Base-by-base conservation (phyloP, 148 eudicot genomes). In the Polygonum maritimum region DNA sequence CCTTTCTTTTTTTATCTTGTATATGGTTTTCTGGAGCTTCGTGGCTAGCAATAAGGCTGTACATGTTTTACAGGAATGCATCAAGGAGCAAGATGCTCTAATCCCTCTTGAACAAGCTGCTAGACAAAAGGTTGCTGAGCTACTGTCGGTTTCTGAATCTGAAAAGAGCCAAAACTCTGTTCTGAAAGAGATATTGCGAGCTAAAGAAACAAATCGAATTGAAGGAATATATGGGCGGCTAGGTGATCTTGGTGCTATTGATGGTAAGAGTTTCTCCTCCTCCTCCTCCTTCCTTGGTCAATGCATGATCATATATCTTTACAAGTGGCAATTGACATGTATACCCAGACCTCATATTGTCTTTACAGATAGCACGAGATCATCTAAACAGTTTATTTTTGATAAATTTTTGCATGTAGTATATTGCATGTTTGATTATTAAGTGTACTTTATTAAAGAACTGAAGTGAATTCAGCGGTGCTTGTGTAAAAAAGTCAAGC, bases 191-290 rank as follows among this genome's bases (percentile, higher is more conserved):
- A 87, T 95, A 65, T 58, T 92, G 74, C 89, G 86, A 77, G 96
- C 97, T 73, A 95, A 92, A 87, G 92, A 87, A 73, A 75, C 88
- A 49, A 92, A 91, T 71, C 78, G 79, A 38, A 92, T 95, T 69
- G 79, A 81, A 71, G 97, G 99, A 65, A 90, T 95, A 78, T 87
- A 89, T 89, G 99, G 96, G n/a, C 89, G 99, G 79, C 85, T 95
- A 92, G 99, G 99, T 76, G 97, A 95, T 81, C 78, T 95, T 47
- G 99, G 99, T 73, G 97, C 97, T 70, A 95, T 95, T 78, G 99
- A 95, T 81, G 92, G 99, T 95, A 80, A 79, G 88, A 55, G 33
- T n/a, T 52, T 77, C 41, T 41, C 22, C 65, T 69, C n/a, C n/a
- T n/a, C 7, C 63, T 74, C 41, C 5, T 65, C 3, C 12, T 65